phyloP scores from a whole-genome alignment of 768 basidiomycete species.

The Scleroderma citrinum region DNA sequence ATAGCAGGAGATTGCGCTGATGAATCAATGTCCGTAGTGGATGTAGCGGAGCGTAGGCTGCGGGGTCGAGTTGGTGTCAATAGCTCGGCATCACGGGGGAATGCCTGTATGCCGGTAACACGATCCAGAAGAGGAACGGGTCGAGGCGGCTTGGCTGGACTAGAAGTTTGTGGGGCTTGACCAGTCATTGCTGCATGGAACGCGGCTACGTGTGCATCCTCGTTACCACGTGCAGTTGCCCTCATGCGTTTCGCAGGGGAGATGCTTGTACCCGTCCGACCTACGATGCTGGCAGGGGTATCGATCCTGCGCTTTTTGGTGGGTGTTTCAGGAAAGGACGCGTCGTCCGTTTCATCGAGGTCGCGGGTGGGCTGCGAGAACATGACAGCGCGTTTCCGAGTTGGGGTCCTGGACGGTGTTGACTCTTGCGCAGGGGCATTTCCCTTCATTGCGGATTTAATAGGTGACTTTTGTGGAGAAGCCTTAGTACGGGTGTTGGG shows the following conservation, averaged over 20 bases:
- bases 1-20: not conserved
- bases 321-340: conserved; percentile 36
- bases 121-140: not conserved
- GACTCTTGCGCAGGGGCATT: conserved; percentile 11
- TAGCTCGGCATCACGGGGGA: conserved; percentile 5
- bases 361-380: conserved; percentile 10
- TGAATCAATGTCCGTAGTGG: not conserved
- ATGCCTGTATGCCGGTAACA: not conserved
- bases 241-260: conserved; percentile 8
- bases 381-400: conserved; percentile 32
- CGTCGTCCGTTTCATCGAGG: conserved; percentile 12
- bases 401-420: conserved; percentile 26
- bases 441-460: conserved; percentile 15
- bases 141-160: not conserved
- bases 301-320: conserved; percentile 36
- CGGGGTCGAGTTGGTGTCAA: conserved; percentile 21
- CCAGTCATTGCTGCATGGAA: conserved; percentile 16
- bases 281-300: conserved; percentile 5
- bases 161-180: not conserved
- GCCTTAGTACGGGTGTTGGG: no score
- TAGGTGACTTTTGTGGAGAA: conserved; percentile 16
- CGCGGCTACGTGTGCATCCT: conserved; percentile 3
- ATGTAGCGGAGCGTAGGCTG: conserved; percentile 6
- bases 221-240: not conserved
- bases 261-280: conserved; percentile 9